Percentiles rank a stretch among this genome's conserved stretches.
These are phyloP conservation scores for Quaeritorhiza haematococci DNA, from an alignment of 371 early-diverging fungal genomes.

Conservation along the genomic window DNA sequence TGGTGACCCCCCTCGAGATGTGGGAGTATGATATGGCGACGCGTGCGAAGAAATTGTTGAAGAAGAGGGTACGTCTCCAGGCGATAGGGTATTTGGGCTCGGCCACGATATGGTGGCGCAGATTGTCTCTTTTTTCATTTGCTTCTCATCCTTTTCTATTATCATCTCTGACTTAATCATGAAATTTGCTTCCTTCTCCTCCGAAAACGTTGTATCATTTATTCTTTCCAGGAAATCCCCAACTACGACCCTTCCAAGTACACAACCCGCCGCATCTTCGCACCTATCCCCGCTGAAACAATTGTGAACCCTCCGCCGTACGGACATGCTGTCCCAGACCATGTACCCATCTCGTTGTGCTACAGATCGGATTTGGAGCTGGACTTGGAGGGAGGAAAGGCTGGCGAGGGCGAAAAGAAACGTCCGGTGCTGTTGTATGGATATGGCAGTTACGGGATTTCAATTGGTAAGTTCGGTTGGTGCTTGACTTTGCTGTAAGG, in stretches of 20 bases:
- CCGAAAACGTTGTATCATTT: no score
- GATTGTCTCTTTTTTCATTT: no score
- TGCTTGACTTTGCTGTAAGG: neutral
- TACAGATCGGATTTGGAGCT: slow-evolving; percentile 43
- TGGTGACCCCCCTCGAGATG: slow-evolving; percentile 22
- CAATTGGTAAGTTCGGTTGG: slow-evolving; percentile 18
- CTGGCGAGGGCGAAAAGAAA: slow-evolving; percentile 25
- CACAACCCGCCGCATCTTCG: slow-evolving; percentile 24
- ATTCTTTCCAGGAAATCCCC: no score
- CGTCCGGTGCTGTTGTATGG: slow-evolving; percentile 34
- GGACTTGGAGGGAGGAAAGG: slow-evolving; percentile 30
- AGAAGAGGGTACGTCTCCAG: slow-evolving; percentile 14
- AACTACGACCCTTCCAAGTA: slow-evolving; percentile 29
- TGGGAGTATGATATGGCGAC: slow-evolving; percentile 19
- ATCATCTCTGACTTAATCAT: no score
- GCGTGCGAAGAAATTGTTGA: slow-evolving; percentile 13
- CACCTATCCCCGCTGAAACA: slow-evolving; percentile 25
- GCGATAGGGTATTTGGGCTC: no score
- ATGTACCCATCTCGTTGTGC: slow-evolving; percentile 36
- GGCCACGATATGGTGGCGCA: no score
- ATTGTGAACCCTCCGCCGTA: slow-evolving; percentile 27
- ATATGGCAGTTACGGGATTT: slow-evolving; percentile 40
- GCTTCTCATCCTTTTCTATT: no score
- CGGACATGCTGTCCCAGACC: slow-evolving; percentile 31
- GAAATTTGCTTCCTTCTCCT: no score